Evolutionary conservation across 208 protist species (phyloP).

Genomic region (Leishmania amazonensis): DNA sequence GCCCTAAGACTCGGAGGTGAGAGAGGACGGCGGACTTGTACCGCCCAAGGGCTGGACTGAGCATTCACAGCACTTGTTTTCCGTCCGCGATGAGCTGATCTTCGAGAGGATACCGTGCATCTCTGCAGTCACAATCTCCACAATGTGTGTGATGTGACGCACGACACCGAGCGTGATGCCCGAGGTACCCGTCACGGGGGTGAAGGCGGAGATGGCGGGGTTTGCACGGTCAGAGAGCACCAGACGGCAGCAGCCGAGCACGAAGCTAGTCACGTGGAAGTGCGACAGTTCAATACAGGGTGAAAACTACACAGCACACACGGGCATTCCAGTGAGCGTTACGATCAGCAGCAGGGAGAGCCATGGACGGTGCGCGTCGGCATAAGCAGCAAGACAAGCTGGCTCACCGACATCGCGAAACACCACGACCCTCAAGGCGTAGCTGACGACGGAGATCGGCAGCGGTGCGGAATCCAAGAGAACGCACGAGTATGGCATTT

Average conservation of each 20-base stretch:
- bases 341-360: slow-evolving; percentile 34
- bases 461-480: slow-evolving; percentile 38
- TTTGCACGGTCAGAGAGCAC: slow-evolving; percentile 34
- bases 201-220: slow-evolving; percentile 35
- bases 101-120: background rate
- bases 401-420: slow-evolving; percentile 31
- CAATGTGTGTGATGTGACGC: slow-evolving; percentile 39
- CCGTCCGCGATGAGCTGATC: slow-evolving; percentile 15
- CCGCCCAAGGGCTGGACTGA: background rate
- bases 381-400: slow-evolving; percentile 36
- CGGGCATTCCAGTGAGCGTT: slow-evolving; percentile 16
- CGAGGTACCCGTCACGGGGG: slow-evolving; percentile 28
- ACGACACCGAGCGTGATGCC: slow-evolving; percentile 44
- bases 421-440: slow-evolving; percentile 29
- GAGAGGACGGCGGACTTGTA: background rate
- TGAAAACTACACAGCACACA: slow-evolving; percentile 22
- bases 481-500: slow-evolving; percentile 53
- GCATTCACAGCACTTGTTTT: background rate
- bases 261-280: slow-evolving; percentile 22
- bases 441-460: slow-evolving; percentile 42
- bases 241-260: slow-evolving; percentile 27
- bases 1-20: background rate
- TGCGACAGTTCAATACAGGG: slow-evolving; percentile 25
- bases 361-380: slow-evolving; percentile 26
- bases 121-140: slow-evolving; percentile 36